Percentiles rank a stretch among this genome's conserved stretches.
Evolutionary conservation across 2,329 filamentous ascomycete genomes (phyloP).

Genomic region (Ophiostoma australiae): DNA sequence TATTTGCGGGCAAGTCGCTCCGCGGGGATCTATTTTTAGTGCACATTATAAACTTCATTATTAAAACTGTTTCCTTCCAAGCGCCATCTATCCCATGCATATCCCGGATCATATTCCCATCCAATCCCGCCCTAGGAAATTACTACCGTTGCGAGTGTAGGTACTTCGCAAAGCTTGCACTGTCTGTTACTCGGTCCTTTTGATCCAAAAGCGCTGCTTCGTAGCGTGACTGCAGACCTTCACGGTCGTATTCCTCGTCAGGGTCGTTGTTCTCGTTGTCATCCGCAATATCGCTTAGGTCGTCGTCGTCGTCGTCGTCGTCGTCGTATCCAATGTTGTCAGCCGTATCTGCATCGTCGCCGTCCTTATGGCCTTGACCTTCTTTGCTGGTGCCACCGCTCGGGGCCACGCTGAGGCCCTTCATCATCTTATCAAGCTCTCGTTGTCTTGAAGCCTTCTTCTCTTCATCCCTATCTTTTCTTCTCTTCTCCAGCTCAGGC

Average conservation of each 20-base stretch:
- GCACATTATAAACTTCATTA: not conserved
- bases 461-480: slow-evolving; percentile 67
- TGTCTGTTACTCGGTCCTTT: slow-evolving; percentile 46
- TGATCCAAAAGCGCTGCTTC: slow-evolving; percentile 62
- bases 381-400: slow-evolving; percentile 20
- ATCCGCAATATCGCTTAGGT: slow-evolving; percentile 42
- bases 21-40: not conserved
- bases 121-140: not conserved
- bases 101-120: not conserved
- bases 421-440: slow-evolving; percentile 90
- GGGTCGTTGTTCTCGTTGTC: slow-evolving; percentile 56
- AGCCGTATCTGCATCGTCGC: slow-evolving; percentile 31
- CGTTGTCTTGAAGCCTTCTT: slow-evolving; percentile 68
- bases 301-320: slow-evolving; percentile 39
- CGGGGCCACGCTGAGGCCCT: slow-evolving; percentile 62
- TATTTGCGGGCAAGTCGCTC: not conserved
- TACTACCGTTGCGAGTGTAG: slow-evolving; percentile 42
- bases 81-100: not conserved
- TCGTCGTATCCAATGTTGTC: slow-evolving; percentile 39
- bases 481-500: slow-evolving; percentile 78
- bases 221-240: slow-evolving; percentile 70
- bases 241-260: slow-evolving; percentile 56
- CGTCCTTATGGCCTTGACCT: slow-evolving; percentile 31
- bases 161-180: slow-evolving; percentile 60
- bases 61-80: not conserved